Conservation (phyloP, 2,329 filamentous ascomycete species). For the Sporothrix pseudoabietina region DNA sequence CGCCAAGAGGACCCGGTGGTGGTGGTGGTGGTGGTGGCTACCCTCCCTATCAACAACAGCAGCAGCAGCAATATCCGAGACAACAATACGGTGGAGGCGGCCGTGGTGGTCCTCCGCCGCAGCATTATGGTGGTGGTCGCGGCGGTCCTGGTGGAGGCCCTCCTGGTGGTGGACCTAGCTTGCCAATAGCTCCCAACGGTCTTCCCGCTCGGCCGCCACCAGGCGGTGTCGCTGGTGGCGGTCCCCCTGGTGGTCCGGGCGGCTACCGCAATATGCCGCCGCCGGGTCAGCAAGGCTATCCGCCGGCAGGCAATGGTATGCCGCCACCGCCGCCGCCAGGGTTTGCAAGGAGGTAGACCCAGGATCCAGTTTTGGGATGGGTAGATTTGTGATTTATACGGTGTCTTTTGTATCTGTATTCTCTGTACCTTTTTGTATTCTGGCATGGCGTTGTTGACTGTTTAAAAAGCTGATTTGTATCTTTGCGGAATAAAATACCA, state of each 20-base stretch:
- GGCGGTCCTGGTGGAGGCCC: neutral
- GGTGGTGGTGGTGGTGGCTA: neutral
- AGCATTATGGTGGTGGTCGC: slow-evolving; percentile 39
- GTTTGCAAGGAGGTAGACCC: slow-evolving; percentile 37
- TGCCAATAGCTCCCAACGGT: slow-evolving; percentile 54
- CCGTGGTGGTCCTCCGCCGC: neutral
- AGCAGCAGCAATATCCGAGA: slow-evolving; percentile 26
- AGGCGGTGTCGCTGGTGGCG: slow-evolving; percentile 49
- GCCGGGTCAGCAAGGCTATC: slow-evolving; percentile 40
- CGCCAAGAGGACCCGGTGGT: slow-evolving; percentile 3
- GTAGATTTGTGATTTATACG: neutral
- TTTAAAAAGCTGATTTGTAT: slow-evolving; percentile 13
- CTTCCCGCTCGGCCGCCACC: slow-evolving; percentile 55
- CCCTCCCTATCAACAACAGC: neutral
- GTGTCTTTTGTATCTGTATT: neutral
- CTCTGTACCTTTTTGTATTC: neutral
- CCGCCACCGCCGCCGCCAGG: slow-evolving; percentile 36
- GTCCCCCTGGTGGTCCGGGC: slow-evolving; percentile 50
- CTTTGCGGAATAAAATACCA: slow-evolving; percentile 9
- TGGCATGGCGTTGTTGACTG: slow-evolving; percentile 27
- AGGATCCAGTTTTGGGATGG: neutral
- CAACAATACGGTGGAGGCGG: slow-evolving; percentile 38
- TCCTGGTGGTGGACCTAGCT: slow-evolving; percentile 39
- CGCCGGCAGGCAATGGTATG: slow-evolving; percentile 29
- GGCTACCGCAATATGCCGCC: slow-evolving; percentile 42